Base-by-base conservation (phyloP, 352 stramenopile genomes). In the Poterioochromonas sp. region DNA sequence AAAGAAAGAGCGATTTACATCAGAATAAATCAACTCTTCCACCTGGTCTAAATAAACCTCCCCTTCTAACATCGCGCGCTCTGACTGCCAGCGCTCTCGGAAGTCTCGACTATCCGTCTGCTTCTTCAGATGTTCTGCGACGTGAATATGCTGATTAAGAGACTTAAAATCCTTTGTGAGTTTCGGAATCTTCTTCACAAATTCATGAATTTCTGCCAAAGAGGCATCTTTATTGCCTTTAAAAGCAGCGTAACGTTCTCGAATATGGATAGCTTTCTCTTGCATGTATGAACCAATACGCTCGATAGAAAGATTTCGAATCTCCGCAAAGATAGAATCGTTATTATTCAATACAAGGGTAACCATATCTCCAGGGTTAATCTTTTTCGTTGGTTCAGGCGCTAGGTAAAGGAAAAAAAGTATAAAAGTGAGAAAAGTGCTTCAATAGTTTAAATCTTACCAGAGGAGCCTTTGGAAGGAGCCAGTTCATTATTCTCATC, bases 131-230 rank as follows among this genome's bases (percentile, higher is more conserved):
- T 96, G 62, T 84, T 98, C 93, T 1, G 94, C 93, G 71, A 98
- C 83, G 80, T 97, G 93, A 80, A 98, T 98, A 83, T 98, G 94
- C 84, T 97, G 93, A 74, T 74, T 74, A 1, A 74, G 29, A 26
- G 65, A 51, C 29, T 74, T 74, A n/a, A 58, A 74, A 40, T 74
- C 65, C 5, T 53, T 74, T 8, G 85, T 85, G 26, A 95, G 83
- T 15, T 90, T 90, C 0, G 93, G 93, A 79, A 98, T 98, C 80
- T 95, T 91, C 86, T 98, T 98, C 64, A 98, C 94, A 79, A 98
- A 98, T 81, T 97, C 93, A 80, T 97, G 93, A 74, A 98, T 97
- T 85, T 98, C 93, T 18, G 88, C 93, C 81, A 98, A 93, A 70
- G 93, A 96, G 54, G 94, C 94, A 76, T 98, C 93, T 22, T 91